A percentile compares a stretch with the other conserved stretches of the same genome.
These are phyloP conservation scores for Schizothecium vesticola DNA, from an alignment of 495 filamentous ascomycete genomes.

Conservation along the genomic window DNA sequence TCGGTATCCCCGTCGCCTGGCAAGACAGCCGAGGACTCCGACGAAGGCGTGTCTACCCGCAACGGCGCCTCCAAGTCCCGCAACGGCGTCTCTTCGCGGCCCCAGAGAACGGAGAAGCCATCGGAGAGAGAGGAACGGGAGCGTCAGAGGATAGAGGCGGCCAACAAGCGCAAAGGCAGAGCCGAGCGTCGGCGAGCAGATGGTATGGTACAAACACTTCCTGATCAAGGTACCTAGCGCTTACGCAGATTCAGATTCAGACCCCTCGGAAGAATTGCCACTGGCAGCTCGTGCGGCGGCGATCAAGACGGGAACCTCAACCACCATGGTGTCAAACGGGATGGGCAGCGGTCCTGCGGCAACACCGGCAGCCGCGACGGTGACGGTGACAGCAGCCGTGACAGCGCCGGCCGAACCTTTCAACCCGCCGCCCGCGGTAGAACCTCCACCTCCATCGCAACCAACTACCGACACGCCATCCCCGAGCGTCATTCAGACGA, in stretches of 20 bases:
- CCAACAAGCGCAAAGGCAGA: constrained; percentile 67
- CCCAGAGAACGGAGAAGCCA: constrained; percentile 60
- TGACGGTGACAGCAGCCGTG: constrained; percentile 3
- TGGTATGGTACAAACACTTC: constrained; percentile 48
- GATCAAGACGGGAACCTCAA: constrained; percentile 26
- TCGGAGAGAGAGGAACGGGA: constrained; percentile 67
- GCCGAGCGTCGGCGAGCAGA: constrained; percentile 68
- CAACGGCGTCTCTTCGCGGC: constrained; percentile 52
- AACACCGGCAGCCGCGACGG: constrained; percentile 14
- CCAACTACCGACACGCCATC: constrained; percentile 52
- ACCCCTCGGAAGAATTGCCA: constrained; percentile 54
- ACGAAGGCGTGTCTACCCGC: constrained; percentile 55
- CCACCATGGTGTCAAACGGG: background rate
- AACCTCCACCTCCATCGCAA: constrained; percentile 25
- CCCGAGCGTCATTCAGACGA: constrained; percentile 27
- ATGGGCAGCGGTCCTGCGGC: constrained; percentile 14
- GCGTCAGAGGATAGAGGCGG: constrained; percentile 61
- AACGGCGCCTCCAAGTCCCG: constrained; percentile 55
- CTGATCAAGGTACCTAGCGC: constrained; percentile 24
- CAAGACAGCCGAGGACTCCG: constrained; percentile 56
- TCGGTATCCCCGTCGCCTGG: constrained; percentile 52
- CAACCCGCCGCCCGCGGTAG: constrained; percentile 14
- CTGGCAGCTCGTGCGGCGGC: constrained; percentile 38
- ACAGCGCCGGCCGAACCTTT: constrained; percentile 20
- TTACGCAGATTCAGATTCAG: constrained; percentile 47